Conservation (phyloP, 768 basidiomycete genomes). For the Coprinellus micaceus region DNA sequence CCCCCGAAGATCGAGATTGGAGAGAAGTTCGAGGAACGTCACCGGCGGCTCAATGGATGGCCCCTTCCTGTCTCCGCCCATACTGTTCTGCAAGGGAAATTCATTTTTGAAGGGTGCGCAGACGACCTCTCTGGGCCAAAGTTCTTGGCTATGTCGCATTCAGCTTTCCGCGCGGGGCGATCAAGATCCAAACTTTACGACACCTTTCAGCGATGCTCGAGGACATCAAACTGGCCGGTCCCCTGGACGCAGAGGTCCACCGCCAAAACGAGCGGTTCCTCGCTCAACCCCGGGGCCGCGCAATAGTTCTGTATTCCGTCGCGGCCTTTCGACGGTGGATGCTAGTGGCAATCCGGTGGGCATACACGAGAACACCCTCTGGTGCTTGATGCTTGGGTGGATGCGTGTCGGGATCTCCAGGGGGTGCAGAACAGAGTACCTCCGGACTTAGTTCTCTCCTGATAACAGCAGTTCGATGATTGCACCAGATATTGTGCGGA, state of each 20-base stretch:
- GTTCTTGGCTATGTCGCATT: neutral
- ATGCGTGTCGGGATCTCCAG: too few relatives aligned
- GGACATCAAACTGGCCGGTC: neutral
- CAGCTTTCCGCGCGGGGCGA: neutral
- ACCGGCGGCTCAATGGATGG: conserved; percentile 8
- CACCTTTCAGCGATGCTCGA: neutral
- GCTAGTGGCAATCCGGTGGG: too few relatives aligned
- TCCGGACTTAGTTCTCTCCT: too few relatives aligned
- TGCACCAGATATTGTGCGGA: too few relatives aligned
- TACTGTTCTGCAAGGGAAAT: neutral
- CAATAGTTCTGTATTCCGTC: too few relatives aligned
- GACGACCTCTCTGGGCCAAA: neutral
- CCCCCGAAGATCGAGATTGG: neutral
- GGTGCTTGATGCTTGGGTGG: too few relatives aligned
- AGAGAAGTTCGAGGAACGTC: conserved; percentile 5
- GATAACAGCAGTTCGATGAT: too few relatives aligned
- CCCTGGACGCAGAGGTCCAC: neutral
- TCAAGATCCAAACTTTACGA: conserved; percentile 2
- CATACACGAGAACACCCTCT: too few relatives aligned
- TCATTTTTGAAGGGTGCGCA: neutral
- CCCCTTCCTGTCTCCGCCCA: neutral
- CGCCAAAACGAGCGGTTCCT: neutral
- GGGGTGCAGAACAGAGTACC: too few relatives aligned
- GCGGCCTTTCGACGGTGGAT: too few relatives aligned
- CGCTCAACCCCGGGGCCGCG: neutral